These are phyloP conservation scores for Aspergillus sp. DNA, from an alignment of 2,329 filamentous ascomycete genomes.

Conservation along the genomic window DNA sequence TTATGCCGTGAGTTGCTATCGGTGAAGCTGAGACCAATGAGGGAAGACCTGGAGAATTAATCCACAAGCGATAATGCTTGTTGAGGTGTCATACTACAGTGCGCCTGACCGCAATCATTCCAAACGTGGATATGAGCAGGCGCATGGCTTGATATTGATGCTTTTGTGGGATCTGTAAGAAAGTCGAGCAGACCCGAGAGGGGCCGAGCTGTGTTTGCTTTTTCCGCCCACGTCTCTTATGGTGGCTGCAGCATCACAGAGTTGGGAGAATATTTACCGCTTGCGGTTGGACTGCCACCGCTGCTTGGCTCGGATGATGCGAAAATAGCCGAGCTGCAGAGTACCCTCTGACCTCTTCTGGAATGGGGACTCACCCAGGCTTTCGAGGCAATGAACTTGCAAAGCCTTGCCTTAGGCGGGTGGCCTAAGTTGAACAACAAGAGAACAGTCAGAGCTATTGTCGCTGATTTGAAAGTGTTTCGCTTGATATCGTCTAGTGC, in stretches of 20 bases:
- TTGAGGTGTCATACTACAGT: neutral
- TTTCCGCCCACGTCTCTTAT: conserved; percentile 1
- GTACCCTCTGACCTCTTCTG: neutral
- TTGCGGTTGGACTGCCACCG: neutral
- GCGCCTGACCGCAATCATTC: neutral
- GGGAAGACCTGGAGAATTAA: too few relatives aligned
- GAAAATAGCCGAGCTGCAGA: neutral
- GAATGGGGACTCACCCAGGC: neutral
- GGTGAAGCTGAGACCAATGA: too few relatives aligned
- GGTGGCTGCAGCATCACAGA: neutral
- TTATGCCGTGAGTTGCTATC: too few relatives aligned
- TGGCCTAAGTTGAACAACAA: neutral
- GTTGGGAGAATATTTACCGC: neutral
- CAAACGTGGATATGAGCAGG: too few relatives aligned
- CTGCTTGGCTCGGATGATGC: neutral
- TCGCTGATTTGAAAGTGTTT: neutral
- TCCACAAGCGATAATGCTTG: neutral
- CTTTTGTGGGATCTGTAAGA: neutral
- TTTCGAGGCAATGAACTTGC: neutral
- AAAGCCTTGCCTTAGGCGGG: neutral
- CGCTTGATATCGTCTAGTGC: neutral
- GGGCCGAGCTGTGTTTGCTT: neutral
- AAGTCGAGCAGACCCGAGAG: neutral
- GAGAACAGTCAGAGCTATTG: neutral
- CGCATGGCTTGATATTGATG: neutral